Conservation (phyloP, 2,329 filamentous ascomycete species). For the Aureobasidium pullulans region DNA sequence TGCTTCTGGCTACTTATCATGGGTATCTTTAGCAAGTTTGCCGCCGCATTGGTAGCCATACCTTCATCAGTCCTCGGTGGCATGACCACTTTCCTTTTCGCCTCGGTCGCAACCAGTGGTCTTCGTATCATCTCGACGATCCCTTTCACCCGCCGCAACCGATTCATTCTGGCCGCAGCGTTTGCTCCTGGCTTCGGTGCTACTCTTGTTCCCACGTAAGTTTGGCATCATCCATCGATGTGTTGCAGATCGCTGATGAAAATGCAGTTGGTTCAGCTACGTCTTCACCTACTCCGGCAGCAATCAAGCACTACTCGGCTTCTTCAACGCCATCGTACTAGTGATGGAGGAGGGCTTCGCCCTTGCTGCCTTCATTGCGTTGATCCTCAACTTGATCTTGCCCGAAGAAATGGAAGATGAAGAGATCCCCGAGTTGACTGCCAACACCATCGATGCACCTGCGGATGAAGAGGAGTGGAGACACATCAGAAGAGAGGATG, state of each 20-base stretch:
- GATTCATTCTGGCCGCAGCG: slow-evolving; percentile 73
- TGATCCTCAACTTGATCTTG: slow-evolving; percentile 66
- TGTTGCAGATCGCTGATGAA: background rate
- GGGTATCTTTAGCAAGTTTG: slow-evolving; percentile 78
- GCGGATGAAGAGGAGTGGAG: slow-evolving; percentile 36
- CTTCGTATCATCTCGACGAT: slow-evolving; percentile 67
- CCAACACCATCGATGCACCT: slow-evolving; percentile 31
- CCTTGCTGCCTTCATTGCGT: slow-evolving; percentile 63
- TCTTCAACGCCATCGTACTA: slow-evolving; percentile 58
- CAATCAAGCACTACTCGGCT: slow-evolving; percentile 62
- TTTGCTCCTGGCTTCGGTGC: slow-evolving; percentile 62
- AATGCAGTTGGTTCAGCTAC: slow-evolving; percentile 58
- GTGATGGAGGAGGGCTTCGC: slow-evolving; percentile 57
- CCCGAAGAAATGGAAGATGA: slow-evolving; percentile 68
- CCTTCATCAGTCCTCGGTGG: slow-evolving; percentile 46
- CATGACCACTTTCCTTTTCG: slow-evolving; percentile 70
- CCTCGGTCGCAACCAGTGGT: slow-evolving; percentile 67
- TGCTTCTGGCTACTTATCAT: slow-evolving; percentile 72
- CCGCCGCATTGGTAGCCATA: slow-evolving; percentile 69
- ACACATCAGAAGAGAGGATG: slow-evolving; percentile 6
- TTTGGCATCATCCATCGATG: background rate
- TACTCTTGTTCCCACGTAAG: slow-evolving; percentile 37
- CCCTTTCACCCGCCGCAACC: slow-evolving; percentile 68
- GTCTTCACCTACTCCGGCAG: slow-evolving; percentile 66
- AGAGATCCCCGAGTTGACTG: slow-evolving; percentile 32